Base-by-base conservation (phyloP, 257 asterid species). In the Coffea canephora region DNA sequence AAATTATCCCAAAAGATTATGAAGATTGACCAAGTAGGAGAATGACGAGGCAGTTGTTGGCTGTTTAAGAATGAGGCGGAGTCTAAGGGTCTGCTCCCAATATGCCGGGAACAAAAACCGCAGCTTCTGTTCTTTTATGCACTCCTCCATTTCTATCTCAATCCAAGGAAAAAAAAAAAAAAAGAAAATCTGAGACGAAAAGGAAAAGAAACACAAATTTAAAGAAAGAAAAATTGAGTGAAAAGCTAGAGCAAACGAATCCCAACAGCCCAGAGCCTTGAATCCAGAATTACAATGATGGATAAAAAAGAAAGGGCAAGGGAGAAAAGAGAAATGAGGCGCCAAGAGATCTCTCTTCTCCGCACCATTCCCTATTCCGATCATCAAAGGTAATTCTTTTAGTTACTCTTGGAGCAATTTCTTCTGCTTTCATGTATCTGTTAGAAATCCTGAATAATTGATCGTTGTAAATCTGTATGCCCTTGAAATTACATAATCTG, bases 361-460 rank as follows among this genome's bases (percentile, higher is more conserved):
- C 97, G 98, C 68, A 83, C 92, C 14, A 87, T 93, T 82, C 97
- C 98, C 5, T 95, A 89, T 83, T 82, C 95, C 78, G 96, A 91
- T 82, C 90, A 90, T 74, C 97, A 90, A 55, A 90, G 97, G 97
- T 89, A 62, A 27, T 16, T 13, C 25, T 48, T 5, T n/a, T 48
- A 1, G 1, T 61, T 36, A 8, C 2, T 3, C 2, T n/a, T 57
- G 1, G 1, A 12, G 5, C 0, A 62, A 62, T 65, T 52, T 3
- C 18, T 73, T 65, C 15, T 36, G 18, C 3, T 14, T n/a, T 71
- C 13, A 12, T 10, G 14, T 71, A 4, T 46, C 2, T 45, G 64
- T 25, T 13, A 6, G 59, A 25, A 48, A 8, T 54, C 25, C 25
- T 71, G 43, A 48, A 19, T 18, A 18, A 1, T 52, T 52, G 0